Percentiles rank a stretch among this genome's conserved stretches.
phyloP scores from a whole-genome alignment of 2,329 filamentous ascomycete genomes.

The Pezizomycotina sp. region DNA sequence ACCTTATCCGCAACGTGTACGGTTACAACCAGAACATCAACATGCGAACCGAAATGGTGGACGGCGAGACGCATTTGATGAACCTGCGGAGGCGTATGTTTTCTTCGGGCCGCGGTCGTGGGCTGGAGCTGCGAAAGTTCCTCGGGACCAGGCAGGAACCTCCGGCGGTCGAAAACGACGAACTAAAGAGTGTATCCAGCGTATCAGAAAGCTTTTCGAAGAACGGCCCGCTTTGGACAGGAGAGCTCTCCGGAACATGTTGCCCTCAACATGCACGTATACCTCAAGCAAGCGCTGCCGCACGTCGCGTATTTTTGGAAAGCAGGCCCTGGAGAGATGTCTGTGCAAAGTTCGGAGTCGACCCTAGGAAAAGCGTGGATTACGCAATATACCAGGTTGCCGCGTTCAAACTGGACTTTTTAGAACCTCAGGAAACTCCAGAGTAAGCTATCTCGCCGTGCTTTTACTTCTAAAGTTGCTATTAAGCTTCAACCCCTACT shows the following conservation, averaged over 20 bases:
- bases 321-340: conserved; percentile 84
- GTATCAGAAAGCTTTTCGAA: conserved; percentile 49
- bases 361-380: conserved; percentile 60
- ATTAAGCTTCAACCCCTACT: background rate
- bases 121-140: conserved; percentile 42
- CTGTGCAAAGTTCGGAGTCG: conserved; percentile 68
- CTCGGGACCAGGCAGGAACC: conserved; percentile 42
- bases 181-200: conserved; percentile 26
- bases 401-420: conserved; percentile 53
- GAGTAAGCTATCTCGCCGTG: conserved; percentile 1
- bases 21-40: conserved; percentile 76
- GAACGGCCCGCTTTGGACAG: conserved; percentile 74
- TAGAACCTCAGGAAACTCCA: conserved; percentile 20
- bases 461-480: background rate
- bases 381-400: conserved; percentile 78
- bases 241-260: conserved; percentile 58
- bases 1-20: conserved; percentile 49
- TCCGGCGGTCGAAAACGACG: conserved; percentile 36
- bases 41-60: conserved; percentile 44
- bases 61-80: conserved; percentile 43
- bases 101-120: too few species aligned
- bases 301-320: conserved; percentile 82
- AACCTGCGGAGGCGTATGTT: too few species aligned
- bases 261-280: conserved; percentile 37
- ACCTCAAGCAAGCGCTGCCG: conserved; percentile 57